Base-by-base conservation (phyloP, 495 filamentous ascomycete genomes). In the Rhypophila decipiens region DNA sequence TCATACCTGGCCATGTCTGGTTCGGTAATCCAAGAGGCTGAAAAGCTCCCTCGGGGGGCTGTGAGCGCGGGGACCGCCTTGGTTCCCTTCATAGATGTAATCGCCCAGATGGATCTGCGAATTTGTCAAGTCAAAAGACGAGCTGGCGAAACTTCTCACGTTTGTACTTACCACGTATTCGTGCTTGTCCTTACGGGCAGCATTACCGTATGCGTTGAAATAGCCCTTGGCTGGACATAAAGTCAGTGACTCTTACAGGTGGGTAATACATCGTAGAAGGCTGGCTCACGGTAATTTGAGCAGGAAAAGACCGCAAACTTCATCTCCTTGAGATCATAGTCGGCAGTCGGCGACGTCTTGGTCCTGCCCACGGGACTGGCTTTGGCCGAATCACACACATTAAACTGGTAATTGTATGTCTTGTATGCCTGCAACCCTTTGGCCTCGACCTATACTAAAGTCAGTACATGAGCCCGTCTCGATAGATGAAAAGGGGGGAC, bases 161-260 rank as follows among this genome's bases (percentile, higher is more conserved):
- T 22, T 3, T 18, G 38, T 8, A 12, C 39, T 11, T 29, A 58
- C 35, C 13, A 84, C 78, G 61, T 77, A 84, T 55, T 85, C 79
- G 2, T 84, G 79, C 9, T 69, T 70, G 52, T 81, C 78, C 56
- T 84, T 85, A 18, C 82, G 70, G 7, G 70, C 82, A 11, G 77
- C 66, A 51, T 86, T 86, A 11, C 82, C 79, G 52, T 72, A 85
- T 2, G 79, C 77, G 52, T 81, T 82, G 58, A 80, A 80, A 53
- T 73, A 81, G 12, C 75, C 76, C 47, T 75, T 75, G 7, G 76
- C 69, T 71, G 39, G 2, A 12, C 10, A 22, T 7, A n/a, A 19
- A 24, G 36, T 58, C 40, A 61, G 37, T 13, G 2, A 13, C 24
- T 10, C 21, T n/a, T 61, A 42, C 55, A 54, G 34, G 62, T 56